Conservation (phyloP, 2,329 filamentous ascomycete species). For the Juglanconis juglandina region DNA sequence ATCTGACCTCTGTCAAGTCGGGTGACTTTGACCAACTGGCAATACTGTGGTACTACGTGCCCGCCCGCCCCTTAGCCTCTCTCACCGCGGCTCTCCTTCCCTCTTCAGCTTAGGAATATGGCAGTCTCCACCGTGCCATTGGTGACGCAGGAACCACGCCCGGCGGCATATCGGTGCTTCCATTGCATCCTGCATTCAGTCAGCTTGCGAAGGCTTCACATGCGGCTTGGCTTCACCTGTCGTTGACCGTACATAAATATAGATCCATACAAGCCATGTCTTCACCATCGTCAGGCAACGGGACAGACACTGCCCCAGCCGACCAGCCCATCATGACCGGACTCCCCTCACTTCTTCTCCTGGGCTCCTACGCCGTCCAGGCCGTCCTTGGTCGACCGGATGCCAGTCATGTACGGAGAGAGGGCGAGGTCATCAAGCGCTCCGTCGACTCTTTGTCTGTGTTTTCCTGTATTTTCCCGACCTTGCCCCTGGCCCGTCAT, state of each 20-base stretch:
- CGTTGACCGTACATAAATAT: not conserved
- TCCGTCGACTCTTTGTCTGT: constrained; percentile 46
- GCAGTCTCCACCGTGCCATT: constrained; percentile 3
- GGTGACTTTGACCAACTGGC: not conserved
- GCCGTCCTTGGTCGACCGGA: constrained; percentile 46
- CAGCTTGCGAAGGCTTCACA: not conserved
- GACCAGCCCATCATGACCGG: constrained; percentile 17
- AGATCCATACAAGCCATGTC: constrained; percentile 1
- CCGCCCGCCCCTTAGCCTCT: not conserved
- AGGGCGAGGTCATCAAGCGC: constrained; percentile 40
- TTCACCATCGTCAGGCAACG: not conserved
- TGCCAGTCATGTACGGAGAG: constrained; percentile 27
- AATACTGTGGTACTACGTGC: not conserved
- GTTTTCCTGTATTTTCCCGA: not conserved
- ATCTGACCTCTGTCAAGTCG: too few relatives aligned
- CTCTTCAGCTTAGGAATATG: not conserved
- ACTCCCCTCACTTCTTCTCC: constrained; percentile 45
- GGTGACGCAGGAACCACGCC: constrained; percentile 1
- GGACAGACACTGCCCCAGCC: not conserved
- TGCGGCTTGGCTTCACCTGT: not conserved
- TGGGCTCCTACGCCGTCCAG: constrained; percentile 51
- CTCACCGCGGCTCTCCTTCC: not conserved
- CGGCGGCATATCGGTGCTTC: constrained; percentile 26
- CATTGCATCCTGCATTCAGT: constrained; percentile 15
- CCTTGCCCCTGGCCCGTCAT: not conserved